These are phyloP conservation scores for Phytophthora melonis DNA, from an alignment of 352 stramenopile species.

Conservation along the genomic window DNA sequence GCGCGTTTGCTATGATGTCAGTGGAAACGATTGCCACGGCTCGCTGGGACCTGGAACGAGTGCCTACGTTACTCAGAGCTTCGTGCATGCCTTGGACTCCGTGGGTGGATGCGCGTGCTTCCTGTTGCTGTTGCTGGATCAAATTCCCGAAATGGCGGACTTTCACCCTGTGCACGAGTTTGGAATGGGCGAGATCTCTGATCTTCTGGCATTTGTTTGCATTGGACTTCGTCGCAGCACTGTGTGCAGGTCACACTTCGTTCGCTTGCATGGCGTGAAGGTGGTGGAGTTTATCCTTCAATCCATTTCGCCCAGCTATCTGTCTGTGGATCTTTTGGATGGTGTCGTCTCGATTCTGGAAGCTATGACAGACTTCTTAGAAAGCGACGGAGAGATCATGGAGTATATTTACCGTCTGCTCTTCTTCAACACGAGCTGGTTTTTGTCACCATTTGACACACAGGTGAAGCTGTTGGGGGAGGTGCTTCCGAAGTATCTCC, in stretches of 20 bases:
- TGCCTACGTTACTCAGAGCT: slow-evolving; percentile 66
- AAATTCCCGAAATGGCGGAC: slow-evolving; percentile 81
- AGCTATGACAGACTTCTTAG: slow-evolving; percentile 53
- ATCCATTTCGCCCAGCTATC: slow-evolving; percentile 75
- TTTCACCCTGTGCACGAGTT: slow-evolving; percentile 82
- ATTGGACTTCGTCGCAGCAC: slow-evolving; percentile 64
- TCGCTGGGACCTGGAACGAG: slow-evolving; percentile 76
- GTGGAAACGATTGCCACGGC: slow-evolving; percentile 77
- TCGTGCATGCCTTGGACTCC: slow-evolving; percentile 71
- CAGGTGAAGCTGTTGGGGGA: slow-evolving; percentile 74
- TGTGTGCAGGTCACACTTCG: slow-evolving; percentile 77
- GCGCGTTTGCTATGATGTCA: slow-evolving; percentile 75
- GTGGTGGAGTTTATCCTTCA: slow-evolving; percentile 83
- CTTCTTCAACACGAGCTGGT: slow-evolving; percentile 86
- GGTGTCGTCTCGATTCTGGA: slow-evolving; percentile 72
- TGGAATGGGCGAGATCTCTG: slow-evolving; percentile 69
- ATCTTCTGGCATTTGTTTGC: slow-evolving; percentile 71
- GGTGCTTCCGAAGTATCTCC: slow-evolving; percentile 67
- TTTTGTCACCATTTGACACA: slow-evolving; percentile 77
- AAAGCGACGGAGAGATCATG: slow-evolving; percentile 40
- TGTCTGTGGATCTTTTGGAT: slow-evolving; percentile 69
- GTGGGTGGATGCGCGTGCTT: slow-evolving; percentile 80
- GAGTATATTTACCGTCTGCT: slow-evolving; percentile 72
- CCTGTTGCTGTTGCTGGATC: slow-evolving; percentile 75
- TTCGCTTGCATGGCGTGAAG: slow-evolving; percentile 72